phyloP scores from a whole-genome alignment of 1,139 yeast genomes.

The Candida tropicalis region DNA sequence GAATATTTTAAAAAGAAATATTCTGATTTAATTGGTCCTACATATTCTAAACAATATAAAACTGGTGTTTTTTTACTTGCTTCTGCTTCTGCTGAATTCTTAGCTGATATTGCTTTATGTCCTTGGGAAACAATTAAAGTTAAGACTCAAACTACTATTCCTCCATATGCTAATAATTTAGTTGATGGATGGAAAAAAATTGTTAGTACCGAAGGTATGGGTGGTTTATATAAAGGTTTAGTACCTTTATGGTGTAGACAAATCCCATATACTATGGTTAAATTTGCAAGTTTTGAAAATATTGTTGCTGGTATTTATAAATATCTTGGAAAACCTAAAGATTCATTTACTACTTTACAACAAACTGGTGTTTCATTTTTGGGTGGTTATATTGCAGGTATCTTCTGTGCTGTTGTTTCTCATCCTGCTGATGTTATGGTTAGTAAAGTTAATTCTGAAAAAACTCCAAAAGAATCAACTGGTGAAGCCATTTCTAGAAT shows the following conservation, averaged over 20 bases:
- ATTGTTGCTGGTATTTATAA: constrained; percentile 75
- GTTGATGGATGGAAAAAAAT: constrained; percentile 70
- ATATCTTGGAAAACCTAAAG: constrained; percentile 47
- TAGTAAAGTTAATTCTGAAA: constrained; percentile 82
- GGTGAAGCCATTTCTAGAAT: constrained; percentile 72
- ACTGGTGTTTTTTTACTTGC: constrained; percentile 80
- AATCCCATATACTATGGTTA: constrained; percentile 95
- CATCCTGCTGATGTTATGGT: constrained; percentile 99
- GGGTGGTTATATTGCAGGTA: constrained; percentile 97
- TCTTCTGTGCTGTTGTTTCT: constrained; percentile 89
- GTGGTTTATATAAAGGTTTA: constrained; percentile 81
- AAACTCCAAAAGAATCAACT: constrained; percentile 64
- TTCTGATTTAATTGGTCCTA: constrained; percentile 67
- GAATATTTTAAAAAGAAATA: constrained; percentile 85
- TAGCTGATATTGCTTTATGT: constrained; percentile 87
- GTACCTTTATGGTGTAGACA: constrained; percentile 94
- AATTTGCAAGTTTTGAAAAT: constrained; percentile 90
- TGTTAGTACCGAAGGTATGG: constrained; percentile 65
- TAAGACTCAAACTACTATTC: constrained; percentile 87
- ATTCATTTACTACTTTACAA: constrained; percentile 47
- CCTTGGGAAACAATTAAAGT: constrained; percentile 95
- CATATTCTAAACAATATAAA: constrained; percentile 62
- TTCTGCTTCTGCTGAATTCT: constrained; percentile 88
- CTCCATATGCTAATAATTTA: constrained; percentile 70
- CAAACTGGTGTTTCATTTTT: constrained; percentile 93